Percentiles rank a stretch among this genome's conserved stretches.
Conservation (phyloP, 345 rosid genomes). For the Ceriops decandra region DNA sequence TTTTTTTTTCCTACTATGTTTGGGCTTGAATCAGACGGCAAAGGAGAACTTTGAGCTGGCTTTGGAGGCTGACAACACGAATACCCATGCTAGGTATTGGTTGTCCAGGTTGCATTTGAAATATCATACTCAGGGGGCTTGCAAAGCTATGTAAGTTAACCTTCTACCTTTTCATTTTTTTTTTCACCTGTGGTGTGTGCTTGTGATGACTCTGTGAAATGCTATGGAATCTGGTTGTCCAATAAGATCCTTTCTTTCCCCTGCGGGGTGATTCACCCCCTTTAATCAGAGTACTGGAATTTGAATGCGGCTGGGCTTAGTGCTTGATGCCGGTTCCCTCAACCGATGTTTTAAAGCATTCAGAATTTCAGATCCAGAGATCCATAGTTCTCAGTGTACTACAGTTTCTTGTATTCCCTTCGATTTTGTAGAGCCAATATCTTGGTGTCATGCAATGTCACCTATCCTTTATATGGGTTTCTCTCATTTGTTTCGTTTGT, state of each 20-base stretch:
- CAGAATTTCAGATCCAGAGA: conserved; percentile 2
- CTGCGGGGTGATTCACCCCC: too few species aligned
- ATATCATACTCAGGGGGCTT: conserved; percentile 79
- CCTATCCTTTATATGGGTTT: too few species aligned
- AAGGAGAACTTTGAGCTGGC: conserved; percentile 93
- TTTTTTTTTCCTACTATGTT: background rate
- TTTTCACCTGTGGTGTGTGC: background rate
- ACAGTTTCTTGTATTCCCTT: background rate
- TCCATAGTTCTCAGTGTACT: background rate
- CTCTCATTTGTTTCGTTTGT: background rate
- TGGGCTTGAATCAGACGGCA: conserved; percentile 47
- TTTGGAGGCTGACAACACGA: conserved; percentile 65
- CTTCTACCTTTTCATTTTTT: background rate
- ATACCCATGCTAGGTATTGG: conserved; percentile 87
- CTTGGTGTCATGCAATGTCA: background rate
- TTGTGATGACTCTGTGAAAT: background rate
- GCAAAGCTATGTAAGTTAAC: conserved; percentile 72
- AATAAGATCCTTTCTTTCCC: background rate
- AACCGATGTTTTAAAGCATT: conserved; percentile 4
- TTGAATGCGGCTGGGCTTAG: background rate
- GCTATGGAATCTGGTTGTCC: background rate
- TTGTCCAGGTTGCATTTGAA: conserved; percentile 76
- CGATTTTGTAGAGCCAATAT: background rate
- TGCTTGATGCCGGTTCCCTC: background rate
- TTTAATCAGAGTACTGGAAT: background rate